A percentile compares a stretch with the other conserved stretches of the same genome.
phyloP scores from a whole-genome alignment of 495 filamentous ascomycete species.

The Annulohypoxylon maeteangense region DNA sequence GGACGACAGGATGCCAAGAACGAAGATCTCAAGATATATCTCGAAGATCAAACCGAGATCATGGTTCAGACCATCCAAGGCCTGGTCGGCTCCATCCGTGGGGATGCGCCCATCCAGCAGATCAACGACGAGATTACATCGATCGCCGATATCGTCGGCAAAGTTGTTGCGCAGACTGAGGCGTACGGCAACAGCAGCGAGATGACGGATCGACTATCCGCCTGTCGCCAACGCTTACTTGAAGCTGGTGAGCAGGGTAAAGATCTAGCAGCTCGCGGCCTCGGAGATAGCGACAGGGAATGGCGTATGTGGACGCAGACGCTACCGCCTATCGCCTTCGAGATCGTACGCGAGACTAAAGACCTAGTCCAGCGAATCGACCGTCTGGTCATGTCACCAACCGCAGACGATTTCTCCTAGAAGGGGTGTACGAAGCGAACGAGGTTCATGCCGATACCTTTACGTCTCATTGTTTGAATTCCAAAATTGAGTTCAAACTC shows the following conservation, averaged over 20 bases:
- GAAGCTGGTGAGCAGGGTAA: slow-evolving; percentile 73
- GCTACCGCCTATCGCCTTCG: slow-evolving; percentile 85
- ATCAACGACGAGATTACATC: slow-evolving; percentile 76
- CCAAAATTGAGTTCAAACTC: neutral
- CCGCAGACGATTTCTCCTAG: slow-evolving; percentile 57
- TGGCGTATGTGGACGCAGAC: slow-evolving; percentile 75
- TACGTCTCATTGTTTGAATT: slow-evolving; percentile 14
- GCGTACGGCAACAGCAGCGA: slow-evolving; percentile 66
- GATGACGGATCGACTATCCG: slow-evolving; percentile 70
- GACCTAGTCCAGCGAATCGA: slow-evolving; percentile 68
- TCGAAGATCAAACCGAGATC: slow-evolving; percentile 84
- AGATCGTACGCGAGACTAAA: slow-evolving; percentile 85
- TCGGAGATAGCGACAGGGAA: slow-evolving; percentile 58
- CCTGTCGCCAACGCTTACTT: slow-evolving; percentile 72
- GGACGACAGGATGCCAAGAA: slow-evolving; percentile 61
- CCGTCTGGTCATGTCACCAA: slow-evolving; percentile 50
- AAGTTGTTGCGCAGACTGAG: slow-evolving; percentile 74
- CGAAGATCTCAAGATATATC: slow-evolving; percentile 80
- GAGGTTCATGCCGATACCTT: slow-evolving; percentile 29
- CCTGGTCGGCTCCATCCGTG: slow-evolving; percentile 81
- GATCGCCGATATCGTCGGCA: slow-evolving; percentile 75
- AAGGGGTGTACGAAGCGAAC: slow-evolving; percentile 29
- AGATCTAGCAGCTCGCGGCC: slow-evolving; percentile 59
- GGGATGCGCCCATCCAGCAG: slow-evolving; percentile 70
- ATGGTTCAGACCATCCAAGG: slow-evolving; percentile 85